phyloP scores from a whole-genome alignment of 768 basidiomycete species.

The Guyanaporus albipodus region DNA sequence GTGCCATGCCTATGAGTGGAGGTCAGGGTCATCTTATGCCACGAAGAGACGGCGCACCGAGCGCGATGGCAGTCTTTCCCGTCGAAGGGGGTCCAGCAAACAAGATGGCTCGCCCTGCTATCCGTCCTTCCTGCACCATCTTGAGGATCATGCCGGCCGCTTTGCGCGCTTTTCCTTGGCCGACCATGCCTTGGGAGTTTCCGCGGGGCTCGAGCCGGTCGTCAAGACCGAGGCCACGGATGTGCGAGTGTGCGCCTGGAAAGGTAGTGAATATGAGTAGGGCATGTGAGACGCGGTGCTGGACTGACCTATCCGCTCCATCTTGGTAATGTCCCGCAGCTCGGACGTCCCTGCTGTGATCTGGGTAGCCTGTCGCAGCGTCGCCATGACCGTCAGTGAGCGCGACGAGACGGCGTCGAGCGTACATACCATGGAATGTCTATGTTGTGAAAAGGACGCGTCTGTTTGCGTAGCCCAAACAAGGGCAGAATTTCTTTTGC shows the following conservation, averaged over 20 bases:
- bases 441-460: conserved; percentile 23
- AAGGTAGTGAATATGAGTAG: conserved; percentile 2
- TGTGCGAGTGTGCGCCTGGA: conserved; percentile 90
- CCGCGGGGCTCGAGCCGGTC: conserved; percentile 85
- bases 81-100: conserved; percentile 98
- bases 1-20: conserved; percentile 81
- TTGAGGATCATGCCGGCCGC: conserved; percentile 97
- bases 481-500: no score
- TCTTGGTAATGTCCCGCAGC: conserved; percentile 83
- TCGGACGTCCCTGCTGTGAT: conserved; percentile 77
- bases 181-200: conserved; percentile 94
- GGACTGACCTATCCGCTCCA: conserved; percentile 80
- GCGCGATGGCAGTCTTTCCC: conserved; percentile 96
- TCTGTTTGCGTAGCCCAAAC: conserved; percentile 34
- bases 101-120: conserved; percentile 93
- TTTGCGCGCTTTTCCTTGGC: conserved; percentile 92
- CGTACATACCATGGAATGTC: conserved; percentile 24
- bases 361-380: conserved; percentile 56
- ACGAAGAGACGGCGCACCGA: conserved; percentile 52
- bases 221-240: conserved; percentile 92
- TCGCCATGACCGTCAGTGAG: conserved; percentile 7
- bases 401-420: not conserved
- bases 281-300: not conserved
- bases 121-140: conserved; percentile 96
- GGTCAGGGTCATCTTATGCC: not conserved